Conservation (phyloP, 768 basidiomycete genomes). For the Trametes villosa region DNA sequence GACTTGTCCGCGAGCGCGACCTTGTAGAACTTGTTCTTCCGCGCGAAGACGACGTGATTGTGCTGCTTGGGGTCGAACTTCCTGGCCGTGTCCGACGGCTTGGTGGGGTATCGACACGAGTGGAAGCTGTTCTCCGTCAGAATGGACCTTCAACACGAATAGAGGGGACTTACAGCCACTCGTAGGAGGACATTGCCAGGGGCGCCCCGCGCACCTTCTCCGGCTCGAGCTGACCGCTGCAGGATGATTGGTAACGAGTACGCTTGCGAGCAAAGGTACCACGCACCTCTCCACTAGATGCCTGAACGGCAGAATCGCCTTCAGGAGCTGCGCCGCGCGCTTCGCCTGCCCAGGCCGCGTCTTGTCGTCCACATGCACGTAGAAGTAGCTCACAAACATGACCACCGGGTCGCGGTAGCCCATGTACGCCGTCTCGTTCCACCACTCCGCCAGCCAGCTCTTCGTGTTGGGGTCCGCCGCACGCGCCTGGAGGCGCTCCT, state of each 20-base stretch:
- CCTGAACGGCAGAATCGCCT: conserved; percentile 86
- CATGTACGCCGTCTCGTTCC: conserved; percentile 94
- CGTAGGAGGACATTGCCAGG: conserved; percentile 92
- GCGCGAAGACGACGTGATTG: conserved; percentile 89
- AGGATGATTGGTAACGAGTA: neutral
- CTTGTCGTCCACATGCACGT: conserved; percentile 78
- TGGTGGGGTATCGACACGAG: conserved; percentile 82
- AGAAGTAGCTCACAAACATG: conserved; percentile 94
- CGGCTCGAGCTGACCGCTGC: conserved; percentile 74
- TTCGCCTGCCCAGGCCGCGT: conserved; percentile 57
- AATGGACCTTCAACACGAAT: neutral
- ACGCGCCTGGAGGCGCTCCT: conserved; percentile 75
- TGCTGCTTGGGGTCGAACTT: conserved; percentile 77
- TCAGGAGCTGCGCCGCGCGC: conserved; percentile 82
- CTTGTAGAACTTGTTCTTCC: conserved; percentile 91
- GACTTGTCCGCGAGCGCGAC: conserved; percentile 68
- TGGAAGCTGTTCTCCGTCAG: conserved; percentile 68
- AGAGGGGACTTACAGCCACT: conserved; percentile 71
- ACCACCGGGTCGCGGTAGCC: conserved; percentile 88
- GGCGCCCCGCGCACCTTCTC: conserved; percentile 81
- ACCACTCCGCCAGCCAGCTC: conserved; percentile 98
- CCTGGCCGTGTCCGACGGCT: conserved; percentile 79
- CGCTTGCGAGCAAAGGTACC: neutral
- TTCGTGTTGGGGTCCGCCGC: conserved; percentile 59
- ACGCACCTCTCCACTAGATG: conserved; percentile 78